phyloP scores from a whole-genome alignment of 495 filamentous ascomycete genomes.

The Xylaria flabelliformis region DNA sequence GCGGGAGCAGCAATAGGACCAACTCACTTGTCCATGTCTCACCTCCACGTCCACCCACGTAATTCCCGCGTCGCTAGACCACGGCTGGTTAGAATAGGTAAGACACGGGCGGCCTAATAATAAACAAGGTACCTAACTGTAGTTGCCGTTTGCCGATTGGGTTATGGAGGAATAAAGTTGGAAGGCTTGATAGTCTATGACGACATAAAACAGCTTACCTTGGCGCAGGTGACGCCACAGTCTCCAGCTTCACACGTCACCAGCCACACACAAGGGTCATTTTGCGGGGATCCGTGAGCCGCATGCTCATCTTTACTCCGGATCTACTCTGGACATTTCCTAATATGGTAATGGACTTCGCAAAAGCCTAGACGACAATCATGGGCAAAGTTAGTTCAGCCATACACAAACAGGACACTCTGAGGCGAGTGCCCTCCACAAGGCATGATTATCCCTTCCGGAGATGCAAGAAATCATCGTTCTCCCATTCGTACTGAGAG shows the following conservation, averaged over 20 bases:
- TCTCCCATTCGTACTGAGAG: background rate
- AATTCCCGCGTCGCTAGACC: background rate
- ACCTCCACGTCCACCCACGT: background rate
- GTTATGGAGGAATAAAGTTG: background rate
- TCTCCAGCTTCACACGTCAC: slow-evolving; percentile 20
- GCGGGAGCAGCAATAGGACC: background rate
- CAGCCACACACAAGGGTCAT: slow-evolving; percentile 29
- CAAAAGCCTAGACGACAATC: background rate
- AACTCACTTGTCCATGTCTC: background rate
- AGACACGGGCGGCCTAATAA: background rate
- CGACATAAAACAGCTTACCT: slow-evolving; percentile 28
- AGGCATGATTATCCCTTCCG: slow-evolving; percentile 4
- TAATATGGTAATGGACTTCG: background rate
- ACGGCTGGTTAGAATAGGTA: background rate
- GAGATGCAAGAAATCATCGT: background rate
- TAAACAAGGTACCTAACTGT: background rate
- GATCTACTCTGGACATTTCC: slow-evolving; percentile 14
- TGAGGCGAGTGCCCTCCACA: too few species aligned
- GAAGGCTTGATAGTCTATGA: slow-evolving; percentile 36
- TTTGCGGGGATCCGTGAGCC: slow-evolving; percentile 17
- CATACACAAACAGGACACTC: slow-evolving; percentile 4
- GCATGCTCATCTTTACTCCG: slow-evolving; percentile 13
- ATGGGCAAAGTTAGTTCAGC: background rate
- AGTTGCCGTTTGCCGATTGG: slow-evolving; percentile 4
- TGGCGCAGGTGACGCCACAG: slow-evolving; percentile 33